Base-by-base conservation (phyloP, 2,329 filamentous ascomycete genomes). In the Xylariaceae sp. region DNA sequence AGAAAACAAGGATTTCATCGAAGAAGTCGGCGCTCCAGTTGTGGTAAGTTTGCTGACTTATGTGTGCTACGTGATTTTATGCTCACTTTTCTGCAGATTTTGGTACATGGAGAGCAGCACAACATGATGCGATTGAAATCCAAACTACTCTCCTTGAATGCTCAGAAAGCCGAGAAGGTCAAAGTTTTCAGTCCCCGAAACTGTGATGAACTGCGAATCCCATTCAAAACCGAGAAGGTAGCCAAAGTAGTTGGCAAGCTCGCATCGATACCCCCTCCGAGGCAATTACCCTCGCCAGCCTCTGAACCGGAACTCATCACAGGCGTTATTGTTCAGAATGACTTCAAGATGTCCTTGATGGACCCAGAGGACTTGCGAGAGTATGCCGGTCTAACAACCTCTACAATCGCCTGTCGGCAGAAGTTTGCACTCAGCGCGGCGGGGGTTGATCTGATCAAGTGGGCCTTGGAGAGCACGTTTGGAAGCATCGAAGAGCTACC, bases 101-200 rank as follows among this genome's bases (percentile, higher is more conserved):
- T 99, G 31, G 94, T 99, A 2, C 94, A 99, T 60, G 94, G 94
- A 48, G 94, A 99, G 66, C 90, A 94, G 62, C 90, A 96, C 66
- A 96, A 97, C 66, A 97, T 97, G 90, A 96, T 94, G 80, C 85
- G 94, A 47, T 75, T 99, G 27, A 96, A 96, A 68, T 96, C 91
- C 3, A 95, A 96, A 65, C 78, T 99, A 1, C 81, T 97, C 4
- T 92, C 90, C n/a, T 80, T 96, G 35, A 96, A 96, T 63, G 85
- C 87, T 27, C 83, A 85, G 56, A 92, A 92, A 65, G 76, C 82
- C 1, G 75, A 82, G 39, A 94, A 95, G 59, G 86, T 90, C 58
- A 96, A 97, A 67, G 89, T 99, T 11, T 97, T 85, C 72, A 95
- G 89, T 19, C 94, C 94, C 0, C 85, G 89, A 46, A 99, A 99